Base-by-base conservation (phyloP, 1,139 yeast genomes). In the Candida buenavistaensis region DNA sequence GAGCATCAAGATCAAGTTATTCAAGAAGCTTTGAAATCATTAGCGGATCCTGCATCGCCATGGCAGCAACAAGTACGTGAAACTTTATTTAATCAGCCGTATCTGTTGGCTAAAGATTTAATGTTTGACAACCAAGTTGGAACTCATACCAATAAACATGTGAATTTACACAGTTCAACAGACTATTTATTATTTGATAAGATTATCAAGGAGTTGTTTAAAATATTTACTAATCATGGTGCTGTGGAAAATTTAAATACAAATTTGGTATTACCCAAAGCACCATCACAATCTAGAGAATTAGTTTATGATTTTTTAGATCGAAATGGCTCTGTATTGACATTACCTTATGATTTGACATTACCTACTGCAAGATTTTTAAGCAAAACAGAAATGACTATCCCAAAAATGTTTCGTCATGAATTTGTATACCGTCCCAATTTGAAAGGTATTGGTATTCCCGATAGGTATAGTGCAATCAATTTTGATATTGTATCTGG, bases 61-160 rank as follows among this genome's bases (percentile, higher is more conserved):
- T 88, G 96, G 95, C 92, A 90, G 47, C 87, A 81, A 45, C 95
- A 88, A 57, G 96, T 92, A 0, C 74, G 96, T 51, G 86, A 82
- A 41, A 83, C 94, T 0, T 62, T 92, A 26, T 92, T 92, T 54
- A 72, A 83, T 17, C 94, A 87, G 46, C 89, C 96, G 0, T 82
- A 87, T 46, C 82, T 82, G 57, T 68, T 84, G 40, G 95, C 96
- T 0, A 79, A 82, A 46, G 96, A 87, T 54, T 73, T 87, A 11
- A 65, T 90, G 50, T 92, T 83, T 59, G 97, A 89, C 44, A 46
- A 61, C 2, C 37, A 32, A 20, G 11, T 24, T 10, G 39, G 32
- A 14, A 26, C 33, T 5, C 9, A 29, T 10, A 9, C 32, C 7
- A 24, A 24, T 14, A 23, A 52, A 51, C 22, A 47, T 51, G 29